Evolutionary conservation across 306 rosid genomes (phyloP).

Genomic region (Castanea crenata): DNA sequence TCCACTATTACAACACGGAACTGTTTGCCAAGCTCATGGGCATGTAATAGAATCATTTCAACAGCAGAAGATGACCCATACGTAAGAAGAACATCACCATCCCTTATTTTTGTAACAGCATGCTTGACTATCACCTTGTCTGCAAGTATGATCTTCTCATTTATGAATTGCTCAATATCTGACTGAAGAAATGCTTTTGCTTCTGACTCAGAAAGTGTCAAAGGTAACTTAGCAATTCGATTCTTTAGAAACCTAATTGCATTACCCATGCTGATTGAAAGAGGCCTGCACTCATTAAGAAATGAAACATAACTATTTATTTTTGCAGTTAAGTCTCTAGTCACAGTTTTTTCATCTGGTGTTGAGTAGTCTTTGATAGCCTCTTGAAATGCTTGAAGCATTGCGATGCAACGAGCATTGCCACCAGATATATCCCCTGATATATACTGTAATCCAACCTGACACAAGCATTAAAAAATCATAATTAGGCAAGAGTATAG

Average conservation of each 20-base stretch:
- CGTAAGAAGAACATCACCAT: slow-evolving; percentile 63
- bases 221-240: slow-evolving; percentile 49
- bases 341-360: slow-evolving; percentile 48
- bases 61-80: slow-evolving; percentile 49
- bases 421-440: slow-evolving; percentile 52
- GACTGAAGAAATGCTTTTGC: slow-evolving; percentile 45
- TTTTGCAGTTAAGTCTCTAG: slow-evolving; percentile 53
- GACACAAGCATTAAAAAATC: slow-evolving; percentile 17
- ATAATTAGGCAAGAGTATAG: slow-evolving; percentile 18
- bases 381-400: slow-evolving; percentile 62
- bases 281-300: slow-evolving; percentile 57
- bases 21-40: slow-evolving; percentile 53
- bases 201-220: slow-evolving; percentile 52
- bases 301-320: slow-evolving; percentile 53
- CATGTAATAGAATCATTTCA: slow-evolving; percentile 52
- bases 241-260: slow-evolving; percentile 60
- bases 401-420: slow-evolving; percentile 61
- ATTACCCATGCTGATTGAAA: slow-evolving; percentile 70
- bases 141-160: slow-evolving; percentile 57
- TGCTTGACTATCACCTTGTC: slow-evolving; percentile 55
- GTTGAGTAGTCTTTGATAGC: slow-evolving; percentile 54
- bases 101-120: slow-evolving; percentile 59
- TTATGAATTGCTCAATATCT: slow-evolving; percentile 54
- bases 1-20: slow-evolving; percentile 58
- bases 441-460: slow-evolving; percentile 53